Percentiles rank a stretch among this genome's conserved stretches.
Conservation (phyloP, 257 asterid species). For the Fraxinus cuspidata region DNA sequence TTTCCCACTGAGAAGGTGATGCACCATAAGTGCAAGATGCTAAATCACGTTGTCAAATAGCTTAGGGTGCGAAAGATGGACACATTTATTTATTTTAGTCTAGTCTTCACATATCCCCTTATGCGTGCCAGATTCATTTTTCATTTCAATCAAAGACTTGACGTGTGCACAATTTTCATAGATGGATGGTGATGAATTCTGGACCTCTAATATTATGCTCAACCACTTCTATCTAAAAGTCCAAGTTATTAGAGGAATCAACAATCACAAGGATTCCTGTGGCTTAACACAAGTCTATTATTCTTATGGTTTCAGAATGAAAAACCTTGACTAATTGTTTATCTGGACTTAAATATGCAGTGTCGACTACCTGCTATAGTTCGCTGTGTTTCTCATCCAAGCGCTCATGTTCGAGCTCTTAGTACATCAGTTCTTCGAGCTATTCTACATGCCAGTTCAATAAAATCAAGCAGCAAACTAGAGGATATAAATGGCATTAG, state of each 20-base stretch:
- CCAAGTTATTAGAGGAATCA: neutral
- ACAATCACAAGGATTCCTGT: neutral
- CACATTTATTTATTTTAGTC: neutral
- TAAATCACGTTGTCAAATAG: neutral
- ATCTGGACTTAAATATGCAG: conserved; percentile 41
- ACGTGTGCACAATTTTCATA: neutral
- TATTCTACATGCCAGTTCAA: conserved; percentile 57
- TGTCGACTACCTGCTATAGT: conserved; percentile 94
- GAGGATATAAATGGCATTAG: conserved; percentile 39
- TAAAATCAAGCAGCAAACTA: conserved; percentile 45
- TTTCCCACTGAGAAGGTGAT: neutral
- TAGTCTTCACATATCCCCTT: neutral
- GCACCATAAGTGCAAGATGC: neutral
- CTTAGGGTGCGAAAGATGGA: neutral
- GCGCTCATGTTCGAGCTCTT: conserved; percentile 97
- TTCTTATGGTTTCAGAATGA: neutral
- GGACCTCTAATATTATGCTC: neutral
- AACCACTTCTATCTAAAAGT: neutral
- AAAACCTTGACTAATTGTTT: conserved; percentile 17
- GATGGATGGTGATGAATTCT: neutral
- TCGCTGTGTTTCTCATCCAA: conserved; percentile 87
- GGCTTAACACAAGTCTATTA: neutral
- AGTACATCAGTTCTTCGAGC: conserved; percentile 94
- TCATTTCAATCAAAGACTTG: neutral
- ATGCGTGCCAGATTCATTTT: neutral